phyloP scores from a whole-genome alignment of 2,329 filamentous ascomycete genomes.

The Scedosporium aurantiacum region DNA sequence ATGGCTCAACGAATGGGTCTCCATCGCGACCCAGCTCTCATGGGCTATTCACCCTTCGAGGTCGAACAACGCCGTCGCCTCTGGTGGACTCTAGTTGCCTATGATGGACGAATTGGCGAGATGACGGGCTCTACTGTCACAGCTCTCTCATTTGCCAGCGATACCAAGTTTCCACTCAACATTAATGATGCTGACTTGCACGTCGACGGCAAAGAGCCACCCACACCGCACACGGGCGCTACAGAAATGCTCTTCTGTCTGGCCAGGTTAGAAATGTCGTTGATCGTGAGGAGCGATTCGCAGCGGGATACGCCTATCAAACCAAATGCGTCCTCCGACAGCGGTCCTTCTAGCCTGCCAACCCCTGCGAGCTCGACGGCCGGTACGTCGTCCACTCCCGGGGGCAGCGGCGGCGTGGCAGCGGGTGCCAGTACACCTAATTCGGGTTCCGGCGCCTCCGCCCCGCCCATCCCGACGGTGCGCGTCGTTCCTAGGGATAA shows the following conservation, averaged over 20 bases:
- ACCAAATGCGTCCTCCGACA: neutral
- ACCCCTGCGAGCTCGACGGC: neutral
- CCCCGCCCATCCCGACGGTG: constrained; percentile 23
- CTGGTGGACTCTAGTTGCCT: constrained; percentile 62
- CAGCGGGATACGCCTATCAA: constrained; percentile 23
- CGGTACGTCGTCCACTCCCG: neutral
- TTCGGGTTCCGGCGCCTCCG: constrained; percentile 16
- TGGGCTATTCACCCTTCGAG: constrained; percentile 45
- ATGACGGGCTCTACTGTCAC: constrained; percentile 49
- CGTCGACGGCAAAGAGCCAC: constrained; percentile 42
- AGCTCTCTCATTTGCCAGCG: constrained; percentile 39
- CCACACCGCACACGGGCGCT: constrained; percentile 34
- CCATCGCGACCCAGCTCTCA: constrained; percentile 49
- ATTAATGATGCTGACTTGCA: constrained; percentile 52
- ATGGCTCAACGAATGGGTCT: constrained; percentile 58
- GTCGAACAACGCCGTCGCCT: constrained; percentile 59
- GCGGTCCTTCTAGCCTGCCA: neutral
- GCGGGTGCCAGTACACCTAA: constrained; percentile 10
- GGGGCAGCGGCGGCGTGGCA: constrained; percentile 6
- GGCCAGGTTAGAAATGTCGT: constrained; percentile 44
- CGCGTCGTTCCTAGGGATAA: constrained; percentile 39
- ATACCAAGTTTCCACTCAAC: constrained; percentile 48
- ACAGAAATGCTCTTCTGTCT: constrained; percentile 52
- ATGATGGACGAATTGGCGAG: constrained; percentile 59
- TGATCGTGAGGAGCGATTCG: constrained; percentile 38